A percentile compares a stretch with the other conserved stretches of the same genome.
phyloP scores from a whole-genome alignment of 345 rosid species.

The Murraya koenigii region DNA sequence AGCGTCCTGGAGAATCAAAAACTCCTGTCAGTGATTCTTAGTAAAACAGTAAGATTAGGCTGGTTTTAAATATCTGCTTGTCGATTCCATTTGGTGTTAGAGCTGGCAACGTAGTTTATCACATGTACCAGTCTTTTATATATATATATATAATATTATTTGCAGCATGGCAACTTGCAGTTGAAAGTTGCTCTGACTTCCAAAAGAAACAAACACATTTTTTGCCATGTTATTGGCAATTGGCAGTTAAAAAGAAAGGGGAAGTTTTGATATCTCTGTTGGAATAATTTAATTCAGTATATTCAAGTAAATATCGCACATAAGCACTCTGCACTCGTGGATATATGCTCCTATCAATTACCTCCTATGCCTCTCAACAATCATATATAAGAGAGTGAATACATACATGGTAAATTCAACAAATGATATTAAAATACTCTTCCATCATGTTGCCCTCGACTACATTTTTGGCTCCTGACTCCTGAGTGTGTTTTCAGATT shows the following conservation, averaged over 20 bases:
- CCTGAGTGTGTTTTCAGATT: not conserved
- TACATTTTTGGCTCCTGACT: too few relatives aligned
- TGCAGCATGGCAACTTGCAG: not conserved
- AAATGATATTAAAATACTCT: too few relatives aligned
- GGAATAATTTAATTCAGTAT: constrained; percentile 8
- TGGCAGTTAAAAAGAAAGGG: constrained; percentile 10
- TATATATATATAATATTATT: too few relatives aligned
- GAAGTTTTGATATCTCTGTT: not conserved
- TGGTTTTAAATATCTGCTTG: not conserved
- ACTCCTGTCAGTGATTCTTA: not conserved
- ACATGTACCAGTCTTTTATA: not conserved
- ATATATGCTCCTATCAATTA: too few relatives aligned
- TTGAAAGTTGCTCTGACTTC: constrained; percentile 1
- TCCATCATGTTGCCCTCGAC: too few relatives aligned
- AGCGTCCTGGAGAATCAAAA: not conserved
- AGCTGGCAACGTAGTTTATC: not conserved
- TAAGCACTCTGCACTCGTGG: too few relatives aligned
- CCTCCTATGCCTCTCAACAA: too few relatives aligned
- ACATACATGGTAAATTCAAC: too few relatives aligned
- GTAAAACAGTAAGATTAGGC: not conserved
- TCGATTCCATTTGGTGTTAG: not conserved
- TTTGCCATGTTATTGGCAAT: constrained; percentile 13
- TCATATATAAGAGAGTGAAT: too few relatives aligned
- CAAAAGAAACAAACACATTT: not conserved
- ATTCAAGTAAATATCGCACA: not conserved